These are phyloP conservation scores for Saccharomycopsis selenospora DNA, from an alignment of 805 yeast species.

Conservation along the genomic window DNA sequence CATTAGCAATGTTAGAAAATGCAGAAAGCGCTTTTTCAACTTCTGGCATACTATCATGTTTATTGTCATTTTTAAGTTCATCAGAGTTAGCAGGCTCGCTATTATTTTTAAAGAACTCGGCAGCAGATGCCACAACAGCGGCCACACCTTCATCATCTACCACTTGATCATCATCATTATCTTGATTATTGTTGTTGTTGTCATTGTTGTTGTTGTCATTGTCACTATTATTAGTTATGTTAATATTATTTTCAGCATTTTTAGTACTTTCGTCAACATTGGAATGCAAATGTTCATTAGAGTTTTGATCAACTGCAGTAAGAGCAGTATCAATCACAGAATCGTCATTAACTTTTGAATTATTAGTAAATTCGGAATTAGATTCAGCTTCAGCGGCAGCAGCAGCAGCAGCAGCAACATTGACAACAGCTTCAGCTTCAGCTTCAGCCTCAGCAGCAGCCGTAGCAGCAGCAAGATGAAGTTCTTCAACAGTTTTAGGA, in stretches of 20 bases:
- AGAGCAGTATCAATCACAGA: not conserved
- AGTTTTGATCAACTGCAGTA: not conserved
- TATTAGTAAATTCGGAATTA: no score
- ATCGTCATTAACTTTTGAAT: not conserved
- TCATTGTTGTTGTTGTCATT: not conserved
- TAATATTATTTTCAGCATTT: no score
- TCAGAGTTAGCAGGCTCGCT: not conserved
- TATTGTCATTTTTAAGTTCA: not conserved
- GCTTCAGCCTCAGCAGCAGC: no score
- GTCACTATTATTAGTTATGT: not conserved
- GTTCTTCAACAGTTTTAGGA: no score
- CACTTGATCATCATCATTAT: not conserved
- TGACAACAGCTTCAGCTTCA: no score
- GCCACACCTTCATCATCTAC: not conserved
- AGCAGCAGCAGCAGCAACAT: slow-evolving; percentile 1
- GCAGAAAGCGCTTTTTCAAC: no score
- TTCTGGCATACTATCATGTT: not conserved
- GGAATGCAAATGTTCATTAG: no score
- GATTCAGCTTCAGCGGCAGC: no score
- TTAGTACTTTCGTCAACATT: no score
- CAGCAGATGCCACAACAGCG: not conserved
- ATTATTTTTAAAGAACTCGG: not conserved
- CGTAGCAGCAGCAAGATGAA: no score
- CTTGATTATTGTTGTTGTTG: not conserved
- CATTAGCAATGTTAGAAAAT: no score